Percentiles rank a stretch among this genome's conserved stretches.
Conservation (phyloP, 2,329 filamentous ascomycete species). For the Paraconiothyrium brasiliense region DNA sequence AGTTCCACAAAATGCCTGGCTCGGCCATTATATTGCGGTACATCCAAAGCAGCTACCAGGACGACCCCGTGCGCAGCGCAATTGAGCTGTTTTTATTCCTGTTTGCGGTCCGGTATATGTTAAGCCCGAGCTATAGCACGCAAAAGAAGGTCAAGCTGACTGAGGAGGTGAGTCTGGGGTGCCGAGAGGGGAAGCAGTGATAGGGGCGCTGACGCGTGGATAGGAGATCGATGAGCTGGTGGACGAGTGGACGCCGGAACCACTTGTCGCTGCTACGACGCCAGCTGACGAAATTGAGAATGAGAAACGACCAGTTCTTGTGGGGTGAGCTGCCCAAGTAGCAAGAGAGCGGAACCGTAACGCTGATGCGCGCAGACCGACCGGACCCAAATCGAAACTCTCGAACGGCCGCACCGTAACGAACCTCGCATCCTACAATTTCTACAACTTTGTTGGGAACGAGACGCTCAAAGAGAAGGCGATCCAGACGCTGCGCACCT, state of each 20-base stretch:
- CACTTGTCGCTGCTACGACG: slow-evolving; percentile 79
- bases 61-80: slow-evolving; percentile 91
- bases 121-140: slow-evolving; percentile 92
- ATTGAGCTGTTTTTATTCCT: slow-evolving; percentile 94
- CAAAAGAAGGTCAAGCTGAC: slow-evolving; percentile 87
- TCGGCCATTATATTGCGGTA: slow-evolving; percentile 95
- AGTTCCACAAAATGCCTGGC: slow-evolving; percentile 90
- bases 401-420: slow-evolving; percentile 87
- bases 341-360: not conserved
- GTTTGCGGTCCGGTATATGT: slow-evolving; percentile 92
- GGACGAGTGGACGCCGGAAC: slow-evolving; percentile 95
- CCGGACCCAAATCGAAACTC: slow-evolving; percentile 89
- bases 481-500: slow-evolving; percentile 90
- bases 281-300: slow-evolving; percentile 80
- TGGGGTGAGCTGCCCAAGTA: slow-evolving; percentile 69
- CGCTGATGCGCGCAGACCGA: slow-evolving; percentile 67
- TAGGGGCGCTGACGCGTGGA: slow-evolving; percentile 23
- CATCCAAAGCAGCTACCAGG: slow-evolving; percentile 96
- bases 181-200: not conserved
- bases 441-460: slow-evolving; percentile 95
- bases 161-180: slow-evolving; percentile 69
- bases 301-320: slow-evolving; percentile 86
- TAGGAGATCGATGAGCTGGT: slow-evolving; percentile 95
- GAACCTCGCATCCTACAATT: slow-evolving; percentile 95
- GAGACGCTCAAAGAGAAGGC: slow-evolving; percentile 94